Conservation (phyloP, 1,284 basidiomycete genomes). For the Paramarasmius palmivorus region DNA sequence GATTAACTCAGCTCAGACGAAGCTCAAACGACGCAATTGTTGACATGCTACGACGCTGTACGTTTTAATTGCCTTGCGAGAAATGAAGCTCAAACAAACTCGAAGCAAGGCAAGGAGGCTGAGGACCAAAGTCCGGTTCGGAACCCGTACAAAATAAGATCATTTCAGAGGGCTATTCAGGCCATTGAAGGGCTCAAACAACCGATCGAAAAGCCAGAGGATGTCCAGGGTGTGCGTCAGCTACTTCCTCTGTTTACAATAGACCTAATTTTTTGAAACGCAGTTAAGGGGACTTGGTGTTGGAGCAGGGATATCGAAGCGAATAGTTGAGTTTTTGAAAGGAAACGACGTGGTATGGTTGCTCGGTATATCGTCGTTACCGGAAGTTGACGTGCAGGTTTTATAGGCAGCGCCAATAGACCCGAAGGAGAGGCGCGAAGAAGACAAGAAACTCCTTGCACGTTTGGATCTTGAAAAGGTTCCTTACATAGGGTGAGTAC, state of each 20-base stretch:
- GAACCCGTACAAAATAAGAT: constrained; percentile 50
- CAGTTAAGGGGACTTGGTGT: constrained; percentile 25
- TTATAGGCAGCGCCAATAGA: not conserved
- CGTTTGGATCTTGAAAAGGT: not conserved
- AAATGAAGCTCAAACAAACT: constrained; percentile 1
- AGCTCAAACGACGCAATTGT: constrained; percentile 39
- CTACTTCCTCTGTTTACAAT: not conserved
- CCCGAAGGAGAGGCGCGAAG: not conserved
- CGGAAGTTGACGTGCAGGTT: not conserved
- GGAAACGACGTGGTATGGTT: not conserved
- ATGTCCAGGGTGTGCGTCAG: constrained; percentile 36
- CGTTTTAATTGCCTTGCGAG: constrained; percentile 16
- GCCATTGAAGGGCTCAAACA: constrained; percentile 36
- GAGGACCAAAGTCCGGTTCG: constrained; percentile 36
- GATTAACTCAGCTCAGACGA: not conserved
- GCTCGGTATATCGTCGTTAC: not conserved
- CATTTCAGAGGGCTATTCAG: constrained; percentile 48
- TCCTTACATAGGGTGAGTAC: constrained; percentile 1
- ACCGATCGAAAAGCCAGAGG: constrained; percentile 42
- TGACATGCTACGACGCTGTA: constrained; percentile 41
- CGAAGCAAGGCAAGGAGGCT: constrained; percentile 39
- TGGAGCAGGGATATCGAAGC: constrained; percentile 18
- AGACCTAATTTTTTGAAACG: constrained; percentile 8
- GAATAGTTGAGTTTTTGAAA: not conserved
- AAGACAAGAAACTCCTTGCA: not conserved